Percentiles rank a stretch among this genome's conserved stretches.
phyloP scores from a whole-genome alignment of 306 rosid genomes.

The Cajanus cajan region DNA sequence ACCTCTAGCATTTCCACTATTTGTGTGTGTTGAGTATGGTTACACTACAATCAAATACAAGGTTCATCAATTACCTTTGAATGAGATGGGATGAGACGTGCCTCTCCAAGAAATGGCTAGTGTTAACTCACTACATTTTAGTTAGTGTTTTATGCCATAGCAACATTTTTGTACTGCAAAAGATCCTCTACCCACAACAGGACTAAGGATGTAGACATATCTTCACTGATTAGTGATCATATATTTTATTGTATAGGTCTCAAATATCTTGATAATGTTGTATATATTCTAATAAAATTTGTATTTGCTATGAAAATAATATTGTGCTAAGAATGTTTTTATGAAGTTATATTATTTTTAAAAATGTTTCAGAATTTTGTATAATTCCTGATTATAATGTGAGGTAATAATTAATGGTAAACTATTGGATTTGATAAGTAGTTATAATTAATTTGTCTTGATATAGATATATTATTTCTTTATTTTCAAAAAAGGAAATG shows the following conservation, averaged over 20 bases:
- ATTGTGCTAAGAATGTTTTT: neutral
- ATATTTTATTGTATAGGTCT: neutral
- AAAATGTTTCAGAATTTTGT: no score
- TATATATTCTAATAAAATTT: no score
- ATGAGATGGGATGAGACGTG: neutral
- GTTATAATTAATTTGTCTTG: no score
- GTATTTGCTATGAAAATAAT: no score
- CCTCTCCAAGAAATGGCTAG: neutral
- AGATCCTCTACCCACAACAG: neutral
- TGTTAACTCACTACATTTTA: neutral
- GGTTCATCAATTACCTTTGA: neutral
- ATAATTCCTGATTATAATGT: neutral
- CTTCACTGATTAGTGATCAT: neutral
- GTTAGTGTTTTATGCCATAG: neutral
- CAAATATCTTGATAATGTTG: no score
- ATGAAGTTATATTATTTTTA: no score
- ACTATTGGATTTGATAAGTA: no score
- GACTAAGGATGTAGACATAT: neutral
- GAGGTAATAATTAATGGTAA: no score
- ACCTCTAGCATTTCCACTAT: neutral
- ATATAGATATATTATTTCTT: no score
- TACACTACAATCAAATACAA: neutral
- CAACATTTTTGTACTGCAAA: neutral
- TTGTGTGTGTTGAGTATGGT: conserved; percentile 6
- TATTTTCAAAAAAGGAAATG: no score